Percentiles rank a stretch among this genome's conserved stretches.
These are phyloP conservation scores for Globisporangium iwayamae DNA, from an alignment of 352 stramenopile species.

Conservation along the genomic window DNA sequence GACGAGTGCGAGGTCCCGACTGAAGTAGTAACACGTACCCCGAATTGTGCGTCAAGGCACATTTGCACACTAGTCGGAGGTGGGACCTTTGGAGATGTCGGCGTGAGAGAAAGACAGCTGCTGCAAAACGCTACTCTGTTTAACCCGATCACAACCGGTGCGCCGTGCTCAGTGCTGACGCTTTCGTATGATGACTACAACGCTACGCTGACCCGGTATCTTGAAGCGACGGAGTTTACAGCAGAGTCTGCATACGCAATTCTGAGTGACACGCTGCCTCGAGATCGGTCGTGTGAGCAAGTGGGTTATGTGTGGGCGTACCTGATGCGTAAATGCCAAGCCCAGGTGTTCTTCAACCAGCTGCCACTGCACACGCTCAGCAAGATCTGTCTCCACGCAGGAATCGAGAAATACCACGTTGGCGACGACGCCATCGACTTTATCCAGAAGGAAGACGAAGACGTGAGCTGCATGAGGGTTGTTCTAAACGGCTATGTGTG, in stretches of 20 bases:
- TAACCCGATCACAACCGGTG: conserved; percentile 18
- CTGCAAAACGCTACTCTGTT: conserved; percentile 31
- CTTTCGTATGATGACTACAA: conserved; percentile 31
- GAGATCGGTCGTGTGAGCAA: conserved; percentile 46
- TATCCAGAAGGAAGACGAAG: conserved; percentile 35
- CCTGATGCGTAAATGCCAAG: conserved; percentile 23
- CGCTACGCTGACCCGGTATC: conserved; percentile 17
- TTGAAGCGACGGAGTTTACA: conserved; percentile 26
- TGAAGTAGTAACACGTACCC: neutral
- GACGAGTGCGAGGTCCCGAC: conserved; percentile 5
- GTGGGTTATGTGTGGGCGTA: conserved; percentile 30
- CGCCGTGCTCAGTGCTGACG: conserved; percentile 20
- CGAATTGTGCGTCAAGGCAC: conserved; percentile 18
- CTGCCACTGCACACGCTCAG: conserved; percentile 28
- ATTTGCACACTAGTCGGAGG: conserved; percentile 33
- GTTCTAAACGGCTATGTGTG: conserved; percentile 43
- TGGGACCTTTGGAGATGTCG: conserved; percentile 35
- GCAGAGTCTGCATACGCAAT: conserved; percentile 20
- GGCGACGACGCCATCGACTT: conserved; percentile 24
- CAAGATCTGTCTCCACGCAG: conserved; percentile 28
- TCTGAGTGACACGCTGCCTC: conserved; percentile 25
- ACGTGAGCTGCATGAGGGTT: conserved; percentile 27
- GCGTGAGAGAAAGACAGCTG: conserved; percentile 8
- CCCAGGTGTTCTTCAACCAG: conserved; percentile 39
- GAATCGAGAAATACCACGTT: conserved; percentile 26